Evolutionary conservation across 2,329 filamentous ascomycete genomes (phyloP).

Genomic region (Verticillium zaregamsianum): DNA sequence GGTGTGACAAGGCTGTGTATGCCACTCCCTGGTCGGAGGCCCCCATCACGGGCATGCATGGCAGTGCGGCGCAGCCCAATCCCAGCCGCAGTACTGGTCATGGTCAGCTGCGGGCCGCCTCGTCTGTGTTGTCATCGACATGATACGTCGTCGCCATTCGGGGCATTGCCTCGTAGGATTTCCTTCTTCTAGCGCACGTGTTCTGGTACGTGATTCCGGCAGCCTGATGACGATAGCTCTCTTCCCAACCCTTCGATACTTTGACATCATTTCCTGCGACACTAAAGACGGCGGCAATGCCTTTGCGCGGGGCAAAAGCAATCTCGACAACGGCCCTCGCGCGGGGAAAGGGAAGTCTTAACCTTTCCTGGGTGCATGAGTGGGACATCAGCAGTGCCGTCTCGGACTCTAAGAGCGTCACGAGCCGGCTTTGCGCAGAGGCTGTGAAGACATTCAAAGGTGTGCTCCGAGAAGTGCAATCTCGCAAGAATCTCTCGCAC

Average conservation of each 20-base stretch:
- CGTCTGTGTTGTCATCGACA: neutral
- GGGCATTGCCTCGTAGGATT: neutral
- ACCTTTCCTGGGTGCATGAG: neutral
- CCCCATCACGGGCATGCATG: neutral
- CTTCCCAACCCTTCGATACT: neutral
- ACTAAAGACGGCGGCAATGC: neutral
- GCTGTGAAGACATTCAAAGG: neutral
- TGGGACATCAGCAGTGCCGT: neutral
- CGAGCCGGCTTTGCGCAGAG: conserved; percentile 1
- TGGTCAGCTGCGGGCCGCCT: neutral
- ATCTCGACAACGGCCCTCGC: neutral
- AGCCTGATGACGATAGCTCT: neutral
- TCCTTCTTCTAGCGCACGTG: neutral
- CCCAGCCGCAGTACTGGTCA: too few relatives aligned
- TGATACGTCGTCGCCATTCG: neutral
- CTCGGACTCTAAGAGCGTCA: neutral
- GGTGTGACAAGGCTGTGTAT: neutral
- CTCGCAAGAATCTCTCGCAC: neutral
- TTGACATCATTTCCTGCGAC: neutral
- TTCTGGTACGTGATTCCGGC: neutral
- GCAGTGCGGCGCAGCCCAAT: neutral
- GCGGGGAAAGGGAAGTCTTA: neutral
- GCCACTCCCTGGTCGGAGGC: neutral
- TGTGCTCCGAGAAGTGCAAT: neutral
- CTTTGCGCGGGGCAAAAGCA: neutral